Evolutionary conservation across 192 early-diverging fungal genomes (phyloP).

Genomic region (Globomyces pollinis-pini): DNA sequence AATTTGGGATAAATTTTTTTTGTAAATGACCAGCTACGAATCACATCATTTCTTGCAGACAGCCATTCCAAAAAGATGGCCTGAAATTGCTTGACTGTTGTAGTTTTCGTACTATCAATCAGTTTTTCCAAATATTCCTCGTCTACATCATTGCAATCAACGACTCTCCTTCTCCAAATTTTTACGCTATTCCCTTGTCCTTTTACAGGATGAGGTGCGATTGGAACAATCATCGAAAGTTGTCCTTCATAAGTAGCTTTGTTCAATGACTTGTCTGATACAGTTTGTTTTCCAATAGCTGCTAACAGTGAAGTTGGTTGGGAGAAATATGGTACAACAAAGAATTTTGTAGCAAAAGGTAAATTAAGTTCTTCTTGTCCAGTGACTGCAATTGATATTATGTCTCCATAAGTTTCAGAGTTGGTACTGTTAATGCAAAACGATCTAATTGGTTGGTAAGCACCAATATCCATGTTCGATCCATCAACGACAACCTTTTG

Average conservation of each 20-base stretch:
- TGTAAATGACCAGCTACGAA: not conserved
- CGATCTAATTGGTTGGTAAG: not conserved
- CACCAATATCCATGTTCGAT: not conserved
- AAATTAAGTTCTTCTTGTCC: not conserved
- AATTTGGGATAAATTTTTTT: not conserved
- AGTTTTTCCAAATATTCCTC: not conserved
- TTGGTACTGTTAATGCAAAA: not conserved
- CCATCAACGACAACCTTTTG: constrained; percentile 2
- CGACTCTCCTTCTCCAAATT: not conserved
- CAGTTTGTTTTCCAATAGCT: not conserved
- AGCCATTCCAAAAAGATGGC: not conserved
- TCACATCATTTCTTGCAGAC: not conserved
- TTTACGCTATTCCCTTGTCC: not conserved
- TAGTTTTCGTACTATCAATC: not conserved
- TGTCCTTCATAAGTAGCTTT: not conserved
- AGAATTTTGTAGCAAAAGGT: not conserved
- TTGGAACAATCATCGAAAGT: not conserved
- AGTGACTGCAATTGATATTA: not conserved
- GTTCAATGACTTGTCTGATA: not conserved
- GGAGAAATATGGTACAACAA: not conserved
- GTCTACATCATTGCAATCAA: not conserved
- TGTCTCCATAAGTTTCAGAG: not conserved
- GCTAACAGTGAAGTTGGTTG: not conserved
- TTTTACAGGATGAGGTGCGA: not conserved
- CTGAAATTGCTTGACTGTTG: not conserved